A percentile compares a stretch with the other conserved stretches of the same genome.
These are phyloP conservation scores for Arthrinium phaeospermum DNA, from an alignment of 2,329 filamentous ascomycete species.

Conservation along the genomic window DNA sequence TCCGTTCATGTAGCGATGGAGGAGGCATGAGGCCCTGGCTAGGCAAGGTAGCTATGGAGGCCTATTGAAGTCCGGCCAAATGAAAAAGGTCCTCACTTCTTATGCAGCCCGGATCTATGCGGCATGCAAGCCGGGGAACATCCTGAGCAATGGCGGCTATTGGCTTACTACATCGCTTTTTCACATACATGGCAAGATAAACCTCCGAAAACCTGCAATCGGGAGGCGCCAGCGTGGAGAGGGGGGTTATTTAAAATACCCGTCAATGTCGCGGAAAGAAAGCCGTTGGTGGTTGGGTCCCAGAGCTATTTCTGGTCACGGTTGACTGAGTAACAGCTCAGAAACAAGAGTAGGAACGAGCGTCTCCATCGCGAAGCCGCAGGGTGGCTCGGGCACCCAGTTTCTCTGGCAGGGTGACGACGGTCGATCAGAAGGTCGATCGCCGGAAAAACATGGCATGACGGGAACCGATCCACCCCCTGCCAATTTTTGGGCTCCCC, in stretches of 20 bases:
- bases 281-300: background rate
- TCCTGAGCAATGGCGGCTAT: background rate
- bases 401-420: slow-evolving; percentile 37
- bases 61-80: background rate
- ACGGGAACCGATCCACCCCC: slow-evolving; percentile 14
- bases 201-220: background rate
- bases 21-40: background rate
- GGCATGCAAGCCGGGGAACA: slow-evolving; percentile 1
- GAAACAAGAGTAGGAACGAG: slow-evolving; percentile 15
- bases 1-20: background rate
- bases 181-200: background rate
- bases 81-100: background rate
- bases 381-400: slow-evolving; percentile 5
- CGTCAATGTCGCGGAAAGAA: background rate
- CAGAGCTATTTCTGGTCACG: background rate
- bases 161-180: background rate
- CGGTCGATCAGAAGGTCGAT: slow-evolving; percentile 17
- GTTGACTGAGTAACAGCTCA: background rate
- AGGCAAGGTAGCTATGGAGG: background rate
- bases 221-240: background rate
- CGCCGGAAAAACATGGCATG: slow-evolving; percentile 11
- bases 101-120: background rate
- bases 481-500: background rate
- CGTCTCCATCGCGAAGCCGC: slow-evolving; percentile 12
- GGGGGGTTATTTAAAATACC: background rate